Percentiles rank a stretch among this genome's conserved stretches.
Evolutionary conservation across 2,329 filamentous ascomycete genomes (phyloP).

Genomic region (Trichoderma endophyticum): DNA sequence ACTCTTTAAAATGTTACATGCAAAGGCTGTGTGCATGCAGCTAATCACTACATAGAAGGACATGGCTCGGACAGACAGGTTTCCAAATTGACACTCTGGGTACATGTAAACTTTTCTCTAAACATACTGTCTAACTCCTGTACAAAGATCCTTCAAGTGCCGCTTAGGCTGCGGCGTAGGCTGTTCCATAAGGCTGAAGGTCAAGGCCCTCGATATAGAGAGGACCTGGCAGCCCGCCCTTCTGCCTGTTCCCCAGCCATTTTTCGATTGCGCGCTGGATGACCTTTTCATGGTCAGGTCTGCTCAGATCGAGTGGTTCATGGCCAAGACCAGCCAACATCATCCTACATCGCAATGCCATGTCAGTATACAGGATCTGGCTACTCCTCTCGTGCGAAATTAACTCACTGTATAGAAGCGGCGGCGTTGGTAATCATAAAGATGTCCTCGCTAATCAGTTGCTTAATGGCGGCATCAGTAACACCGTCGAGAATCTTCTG

Average conservation of each 20-base stretch:
- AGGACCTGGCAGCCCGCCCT: constrained; percentile 20
- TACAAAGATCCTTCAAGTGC: not conserved
- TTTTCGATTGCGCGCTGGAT: constrained; percentile 31
- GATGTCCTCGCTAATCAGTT: constrained; percentile 47
- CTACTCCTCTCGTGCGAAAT: too few species aligned
- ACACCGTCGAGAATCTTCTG: constrained; percentile 27
- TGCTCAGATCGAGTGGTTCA: constrained; percentile 58
- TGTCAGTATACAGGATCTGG: not conserved
- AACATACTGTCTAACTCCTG: too few species aligned
- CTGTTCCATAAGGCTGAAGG: constrained; percentile 33
- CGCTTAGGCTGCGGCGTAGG: constrained; percentile 20
- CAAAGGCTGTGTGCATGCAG: not conserved
- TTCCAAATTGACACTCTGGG: not conserved
- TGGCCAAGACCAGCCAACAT: constrained; percentile 37
- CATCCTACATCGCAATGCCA: constrained; percentile 24
- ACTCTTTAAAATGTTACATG: not conserved
- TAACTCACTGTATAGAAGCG: constrained; percentile 31
- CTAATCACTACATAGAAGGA: not conserved
- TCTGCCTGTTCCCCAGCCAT: constrained; percentile 33
- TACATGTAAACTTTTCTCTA: not conserved
- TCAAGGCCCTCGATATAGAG: constrained; percentile 32
- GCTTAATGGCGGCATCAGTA: constrained; percentile 46
- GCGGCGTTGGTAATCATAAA: constrained; percentile 39
- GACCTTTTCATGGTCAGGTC: constrained; percentile 30
- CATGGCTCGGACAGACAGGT: not conserved